Base-by-base conservation (phyloP, 2,329 filamentous ascomycete genomes). In the Davidsoniella neocaledoniae region DNA sequence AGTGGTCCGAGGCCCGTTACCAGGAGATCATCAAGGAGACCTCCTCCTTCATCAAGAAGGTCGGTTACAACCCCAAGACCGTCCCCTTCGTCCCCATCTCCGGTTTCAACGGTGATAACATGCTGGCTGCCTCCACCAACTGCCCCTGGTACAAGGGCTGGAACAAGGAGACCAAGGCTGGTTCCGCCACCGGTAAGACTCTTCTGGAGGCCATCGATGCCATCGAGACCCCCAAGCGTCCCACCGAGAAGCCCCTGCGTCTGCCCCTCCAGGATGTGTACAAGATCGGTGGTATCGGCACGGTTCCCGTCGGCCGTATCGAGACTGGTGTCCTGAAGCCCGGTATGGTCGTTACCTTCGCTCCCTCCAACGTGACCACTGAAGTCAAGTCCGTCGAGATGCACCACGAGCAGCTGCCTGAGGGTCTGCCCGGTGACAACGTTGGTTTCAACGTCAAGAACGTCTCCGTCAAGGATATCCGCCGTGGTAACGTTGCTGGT, bases 381-480 rank as follows among this genome's bases (percentile, higher is more conserved):
- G 91, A 98, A 86, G 91, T 96, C 81, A 98, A 98, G 87, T 96
- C 90, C 72, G 91, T 98, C 66, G 91, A 98, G 79, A 98, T 98
- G 91, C 90, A 95, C 82, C 90, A 96, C 87, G 86, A 95, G 79
- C 88, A 95, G 83, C 88, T 98, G 62, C 56, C 69, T 59, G 83
- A 94, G 80, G 91, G 91, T 85, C 67, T 85, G 60, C 91, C 91
- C 67, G 91, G 91, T 82, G 91, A 98, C 86, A 98, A 98, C 79
- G 91, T 98, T 71, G 91, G 91, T 65, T 98, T 98, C 88, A 98
- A 98, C 86, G 90, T 98, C 76, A 98, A 98, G 88, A 98, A 98
- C 91, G 91, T 98, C 66, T 96, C 91, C 72, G 91, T 98, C 76
- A 98, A 98, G 88, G 91, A 98, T 72, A 94, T 98, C 68, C 91